phyloP scores from a whole-genome alignment of 1,284 basidiomycete genomes.

The Crocinoboletus sp. region DNA sequence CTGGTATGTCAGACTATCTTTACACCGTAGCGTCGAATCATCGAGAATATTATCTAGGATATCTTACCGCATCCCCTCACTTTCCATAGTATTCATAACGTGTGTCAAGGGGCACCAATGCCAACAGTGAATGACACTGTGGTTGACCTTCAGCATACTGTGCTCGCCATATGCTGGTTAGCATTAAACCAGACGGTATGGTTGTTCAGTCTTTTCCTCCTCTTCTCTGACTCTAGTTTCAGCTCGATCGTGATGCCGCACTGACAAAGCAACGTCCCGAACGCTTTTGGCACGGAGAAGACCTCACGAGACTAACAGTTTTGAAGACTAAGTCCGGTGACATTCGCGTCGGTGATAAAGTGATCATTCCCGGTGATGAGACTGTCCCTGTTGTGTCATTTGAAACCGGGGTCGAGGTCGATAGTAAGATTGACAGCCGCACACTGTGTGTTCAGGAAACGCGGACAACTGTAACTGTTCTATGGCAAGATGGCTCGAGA shows the following conservation, averaged over 20 bases:
- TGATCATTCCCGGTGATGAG: constrained; percentile 46
- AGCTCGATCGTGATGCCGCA: constrained; percentile 59
- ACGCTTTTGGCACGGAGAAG: constrained; percentile 68
- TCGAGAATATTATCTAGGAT: constrained; percentile 40
- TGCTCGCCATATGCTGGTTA: constrained; percentile 83
- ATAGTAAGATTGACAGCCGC: constrained; percentile 46
- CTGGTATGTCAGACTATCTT: constrained; percentile 40
- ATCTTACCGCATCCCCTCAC: constrained; percentile 56
- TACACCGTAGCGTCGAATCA: constrained; percentile 1
- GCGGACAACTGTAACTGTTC: constrained; percentile 61
- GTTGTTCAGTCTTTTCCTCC: constrained; percentile 4
- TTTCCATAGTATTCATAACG: constrained; percentile 44
- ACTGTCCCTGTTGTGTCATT: constrained; percentile 53
- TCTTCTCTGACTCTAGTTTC: constrained; percentile 10
- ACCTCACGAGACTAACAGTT: constrained; percentile 64
- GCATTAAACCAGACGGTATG: constrained; percentile 83
- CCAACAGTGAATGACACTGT: constrained; percentile 55
- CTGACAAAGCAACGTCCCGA: constrained; percentile 60
- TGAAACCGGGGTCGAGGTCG: constrained; percentile 44
- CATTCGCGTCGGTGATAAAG: constrained; percentile 66
- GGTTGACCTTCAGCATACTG: constrained; percentile 71
- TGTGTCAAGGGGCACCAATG: constrained; percentile 42
- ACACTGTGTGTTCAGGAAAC: constrained; percentile 68
- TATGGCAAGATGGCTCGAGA: constrained; percentile 85
- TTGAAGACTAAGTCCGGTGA: constrained; percentile 61